Evolutionary conservation across 148 eudicot genomes (phyloP), one percentile per base, ranked within the genome.

Genomic region (Spergularia marina): DNA sequence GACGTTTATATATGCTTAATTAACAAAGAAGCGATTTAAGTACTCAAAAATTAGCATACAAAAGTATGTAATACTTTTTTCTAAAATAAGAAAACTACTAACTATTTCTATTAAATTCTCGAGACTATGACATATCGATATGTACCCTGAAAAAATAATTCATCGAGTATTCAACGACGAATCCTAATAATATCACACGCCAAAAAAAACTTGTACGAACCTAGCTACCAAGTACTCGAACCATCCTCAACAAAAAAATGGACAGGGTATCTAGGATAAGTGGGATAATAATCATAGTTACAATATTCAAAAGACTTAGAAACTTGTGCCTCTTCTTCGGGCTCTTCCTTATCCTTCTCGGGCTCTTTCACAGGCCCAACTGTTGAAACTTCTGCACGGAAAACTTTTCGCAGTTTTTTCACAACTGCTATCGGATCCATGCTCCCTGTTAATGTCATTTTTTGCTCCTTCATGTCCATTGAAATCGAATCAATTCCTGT

Each of bases 401-500:
- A 91, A 25, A 80, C 23, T 71, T 87, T 91, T 57, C 90, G 84
- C 53, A 91, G 39, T 69, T 91, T 91, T 1, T 56, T 82, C 18
- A 81, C 90, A 6, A 89, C 49, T 1, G 8, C 23, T 14, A 91
- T 83, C 6, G 90, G 91, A 78, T 91, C 93, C 49, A 89, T 68
- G 74, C 80, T 82, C 49, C 96, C 96, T 14, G 72, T 82, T 15
- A 91, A 59, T 12, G 96, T 91, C 80, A 91, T 6, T 59, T 84
- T 87, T 70, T 78, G 84, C 64, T 87, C 90, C 58, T 84, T 87
- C 77, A 68, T 67, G 56, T 89, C 88, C 82, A 91, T 76, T 14
- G 90, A 23, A 25, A 91, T 79, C 70, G 91, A 89, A 13, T 91
- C 93, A 59, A 91, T 44, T 30, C 96, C 96, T 91, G 81, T 53